Evolutionary conservation across 345 rosid genomes (phyloP), one percentile per base, ranked within the genome.

Genomic region (Populus deltoides): DNA sequence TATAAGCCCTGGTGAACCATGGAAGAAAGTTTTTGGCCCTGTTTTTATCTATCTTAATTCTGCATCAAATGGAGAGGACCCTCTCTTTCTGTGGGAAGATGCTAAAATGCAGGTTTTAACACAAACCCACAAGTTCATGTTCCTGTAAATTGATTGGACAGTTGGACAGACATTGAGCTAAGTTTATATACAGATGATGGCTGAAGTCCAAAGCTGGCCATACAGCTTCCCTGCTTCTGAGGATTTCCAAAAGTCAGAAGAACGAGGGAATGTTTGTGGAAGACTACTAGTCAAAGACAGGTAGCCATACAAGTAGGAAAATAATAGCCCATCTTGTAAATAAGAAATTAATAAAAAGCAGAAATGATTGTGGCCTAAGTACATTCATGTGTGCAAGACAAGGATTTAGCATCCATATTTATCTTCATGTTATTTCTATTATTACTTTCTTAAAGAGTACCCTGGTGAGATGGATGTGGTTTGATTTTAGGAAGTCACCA

Each of bases 21-120:
- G 99, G 99, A 95, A 95, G 89, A 95, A 91, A 76, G 97, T 93
- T 45, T 93, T 92, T 79, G 98, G 99, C 74, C 99, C 98, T 70
- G 92, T 96, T 57, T 93, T 93, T 55, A 83, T 92, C 53, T 96
- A 96, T 77, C 66, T 96, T 24, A 96, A 96, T 83, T 90, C 97
- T 3, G 77, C 89, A 47, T 79, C 87, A 57, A 74, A 79, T 76
- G 91, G 92, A 79, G 82, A 91, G 67, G 92, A 96, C 70, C 90
- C 93, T 15, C 82, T 77, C 75, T 90, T 86, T 81, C 88, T 96
- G 35, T 96, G 99, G 99, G 93, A 93, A 80, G 98, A 93, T 85
- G 99, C 98, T 71, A 91, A 92, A 80, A 81, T 82, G 61, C 89
- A 93, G 97, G 99, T 94, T 79, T 71, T 15, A 16, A 45, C 20